These are phyloP conservation scores for Teratosphaeriaceae sp. DNA, from an alignment of 2,329 filamentous ascomycete genomes.

Conservation along the genomic window DNA sequence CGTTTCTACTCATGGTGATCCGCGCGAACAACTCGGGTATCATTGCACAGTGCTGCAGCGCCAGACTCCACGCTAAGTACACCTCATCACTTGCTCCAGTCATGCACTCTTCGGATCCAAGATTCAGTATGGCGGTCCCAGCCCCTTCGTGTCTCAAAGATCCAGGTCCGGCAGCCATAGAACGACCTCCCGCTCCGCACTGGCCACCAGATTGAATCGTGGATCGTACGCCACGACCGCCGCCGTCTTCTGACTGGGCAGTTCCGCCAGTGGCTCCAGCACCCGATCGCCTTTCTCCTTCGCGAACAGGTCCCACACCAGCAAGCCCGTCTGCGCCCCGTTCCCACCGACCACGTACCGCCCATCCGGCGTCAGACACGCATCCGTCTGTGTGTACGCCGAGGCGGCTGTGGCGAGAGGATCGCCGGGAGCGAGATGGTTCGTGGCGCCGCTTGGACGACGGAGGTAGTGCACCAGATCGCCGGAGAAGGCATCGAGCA, in stretches of 20 bases:
- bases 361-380: slow-evolving; percentile 84
- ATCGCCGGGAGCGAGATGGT: slow-evolving; percentile 32
- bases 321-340: slow-evolving; percentile 56
- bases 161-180: slow-evolving; percentile 44
- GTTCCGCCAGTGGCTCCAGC: slow-evolving; percentile 56
- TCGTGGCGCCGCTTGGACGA: slow-evolving; percentile 20
- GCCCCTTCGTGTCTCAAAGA: no score
- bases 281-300: slow-evolving; percentile 48
- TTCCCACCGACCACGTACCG: slow-evolving; percentile 81
- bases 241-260: slow-evolving; percentile 58
- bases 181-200: slow-evolving; percentile 70
- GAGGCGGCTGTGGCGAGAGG: slow-evolving; percentile 33
- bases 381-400: slow-evolving; percentile 56
- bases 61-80: no score
- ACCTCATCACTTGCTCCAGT: no score
- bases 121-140: no score
- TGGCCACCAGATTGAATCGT: slow-evolving; percentile 84
- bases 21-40: no score
- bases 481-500: slow-evolving; percentile 90
- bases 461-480: slow-evolving; percentile 43
- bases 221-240: slow-evolving; percentile 84
- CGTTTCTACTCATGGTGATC: no score
- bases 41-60: no score
- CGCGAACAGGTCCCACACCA: slow-evolving; percentile 77
- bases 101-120: no score